phyloP scores from a whole-genome alignment of 805 yeast genomes.

The Naumovozyma castellii region DNA sequence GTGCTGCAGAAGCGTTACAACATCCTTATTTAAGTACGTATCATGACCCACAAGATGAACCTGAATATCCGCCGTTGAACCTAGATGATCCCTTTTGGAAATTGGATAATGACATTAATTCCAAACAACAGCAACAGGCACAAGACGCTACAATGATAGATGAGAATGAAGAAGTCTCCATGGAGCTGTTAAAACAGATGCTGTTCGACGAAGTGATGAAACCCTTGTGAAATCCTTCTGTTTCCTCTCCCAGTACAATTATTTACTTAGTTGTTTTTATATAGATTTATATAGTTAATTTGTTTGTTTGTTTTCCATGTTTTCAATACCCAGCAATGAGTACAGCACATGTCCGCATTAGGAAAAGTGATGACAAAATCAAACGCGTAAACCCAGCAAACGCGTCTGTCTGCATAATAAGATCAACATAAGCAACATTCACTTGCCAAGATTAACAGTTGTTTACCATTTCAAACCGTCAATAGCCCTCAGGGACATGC shows the following conservation, averaged over 20 bases:
- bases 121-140: conserved; percentile 3
- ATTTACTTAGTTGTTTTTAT: not conserved
- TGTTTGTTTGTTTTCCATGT: too few relatives aligned
- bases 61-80: conserved; percentile 33
- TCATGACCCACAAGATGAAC: conserved; percentile 69
- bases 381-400: not conserved
- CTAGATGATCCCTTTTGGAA: conserved; percentile 35
- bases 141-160: conserved; percentile 1
- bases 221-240: conserved; percentile 21
- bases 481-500: too few relatives aligned
- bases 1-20: conserved; percentile 62
- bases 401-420: too few relatives aligned
- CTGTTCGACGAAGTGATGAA: conserved; percentile 73
- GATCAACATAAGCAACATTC: too few relatives aligned
- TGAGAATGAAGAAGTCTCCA: conserved; percentile 65
- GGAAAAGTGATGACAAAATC: not conserved
- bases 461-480: too few relatives aligned
- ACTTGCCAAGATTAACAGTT: too few relatives aligned
- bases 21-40: conserved; percentile 65
- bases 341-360: not conserved
- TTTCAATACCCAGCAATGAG: conserved; percentile 1
- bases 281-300: too few relatives aligned
- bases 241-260: not conserved
- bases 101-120: conserved; percentile 30
- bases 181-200: conserved; percentile 65